A percentile compares a stretch with the other conserved stretches of the same genome.
phyloP scores from a whole-genome alignment of 345 rosid species.

The Populus nigra region DNA sequence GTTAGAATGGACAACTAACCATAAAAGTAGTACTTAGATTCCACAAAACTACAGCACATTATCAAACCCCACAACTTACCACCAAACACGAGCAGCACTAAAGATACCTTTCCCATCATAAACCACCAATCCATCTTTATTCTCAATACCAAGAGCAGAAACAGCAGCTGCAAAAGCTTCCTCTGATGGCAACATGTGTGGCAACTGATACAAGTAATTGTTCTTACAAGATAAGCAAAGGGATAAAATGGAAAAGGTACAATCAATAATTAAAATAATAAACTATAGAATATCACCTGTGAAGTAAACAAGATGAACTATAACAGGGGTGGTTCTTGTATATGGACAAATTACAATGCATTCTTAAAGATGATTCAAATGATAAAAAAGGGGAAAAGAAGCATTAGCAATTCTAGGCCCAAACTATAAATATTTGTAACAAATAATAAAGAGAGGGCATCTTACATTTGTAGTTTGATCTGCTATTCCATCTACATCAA shows the following conservation, averaged over 20 bases:
- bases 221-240: neutral
- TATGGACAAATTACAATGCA: neutral
- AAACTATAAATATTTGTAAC: neutral
- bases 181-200: slow-evolving; percentile 97
- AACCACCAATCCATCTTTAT: slow-evolving; percentile 85
- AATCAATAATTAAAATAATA: neutral
- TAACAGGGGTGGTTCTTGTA: neutral
- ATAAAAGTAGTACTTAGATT: slow-evolving; percentile 1
- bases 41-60: neutral
- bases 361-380: neutral
- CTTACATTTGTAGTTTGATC: slow-evolving; percentile 75
- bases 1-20: neutral
- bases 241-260: neutral
- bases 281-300: neutral
- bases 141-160: slow-evolving; percentile 89
- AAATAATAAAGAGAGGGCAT: slow-evolving; percentile 3
- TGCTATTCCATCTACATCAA: slow-evolving; percentile 89
- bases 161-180: slow-evolving; percentile 97
- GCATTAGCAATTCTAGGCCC: neutral
- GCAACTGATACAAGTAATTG: slow-evolving; percentile 55
- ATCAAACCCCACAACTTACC: slow-evolving; percentile 54
- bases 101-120: slow-evolving; percentile 98
- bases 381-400: too few species aligned
- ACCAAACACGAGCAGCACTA: slow-evolving; percentile 99
- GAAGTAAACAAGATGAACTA: neutral